Evolutionary conservation across 2,329 filamentous ascomycete species (phyloP), one percentile per base, ranked within the genome.

Genomic region (Neonectria hederae): DNA sequence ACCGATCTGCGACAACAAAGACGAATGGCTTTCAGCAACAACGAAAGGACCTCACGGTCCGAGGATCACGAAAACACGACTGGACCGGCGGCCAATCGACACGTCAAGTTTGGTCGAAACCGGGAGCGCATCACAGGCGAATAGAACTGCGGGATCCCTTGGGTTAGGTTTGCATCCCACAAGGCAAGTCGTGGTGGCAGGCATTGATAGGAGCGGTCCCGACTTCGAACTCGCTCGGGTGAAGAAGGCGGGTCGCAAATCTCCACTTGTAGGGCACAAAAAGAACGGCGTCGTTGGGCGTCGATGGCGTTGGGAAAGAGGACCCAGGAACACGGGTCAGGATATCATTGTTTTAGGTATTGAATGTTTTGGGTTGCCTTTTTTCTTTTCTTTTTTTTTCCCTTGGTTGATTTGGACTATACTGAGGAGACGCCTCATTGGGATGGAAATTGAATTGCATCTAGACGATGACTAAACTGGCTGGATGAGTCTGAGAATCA

Each of bases 41-140:
- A 63, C 54, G 55, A 26, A 65, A 54, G 56, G 68, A 63, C 71
- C 68, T 64, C 66, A 35, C 68, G 71, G 68, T 66, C 69, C 61
- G 57, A 64, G 46, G 63, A 59, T 63, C 54, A 59, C 68, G 64
- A 59, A 56, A 58, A 45, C 57, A 62, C 42, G 61, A 65, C 48
- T 57, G 59, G 32, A 52, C 52, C 28, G 43, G 35, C 49, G 35
- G 49, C 54, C 17, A 54, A 56, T 54, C 30, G 17, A 56, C 45
- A 53, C 38, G 26, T 35, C 42, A 48, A 59, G 54, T 38, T 42
- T 59, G 53, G 49, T 35, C 60, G 24, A 49, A 13, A 19, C 32
- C 22, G 60, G 40, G 13, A 49, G 21, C 26, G 21, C 51, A 46
- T 49, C 43, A 45, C 45, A 17, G 40, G 42, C 45, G 46, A 24